Evolutionary conservation across 208 protist genomes (phyloP), one percentile per base, ranked within the genome.

Genomic region (Trypanosoma vivax): DNA sequence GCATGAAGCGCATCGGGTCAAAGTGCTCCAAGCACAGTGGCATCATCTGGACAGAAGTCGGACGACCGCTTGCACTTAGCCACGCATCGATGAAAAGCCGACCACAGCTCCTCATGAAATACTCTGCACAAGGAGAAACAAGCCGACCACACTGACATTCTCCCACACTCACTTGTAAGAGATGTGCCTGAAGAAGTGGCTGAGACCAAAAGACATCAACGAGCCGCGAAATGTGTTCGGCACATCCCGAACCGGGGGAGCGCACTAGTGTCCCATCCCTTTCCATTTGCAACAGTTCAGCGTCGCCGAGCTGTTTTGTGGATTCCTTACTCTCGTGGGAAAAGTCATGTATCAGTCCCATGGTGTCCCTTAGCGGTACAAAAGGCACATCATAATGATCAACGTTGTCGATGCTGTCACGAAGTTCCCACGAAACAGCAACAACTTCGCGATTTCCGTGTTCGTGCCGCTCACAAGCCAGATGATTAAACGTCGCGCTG

Each of bases 81-180:
- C 60, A 67, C 7, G 25, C 14, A 34, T 59, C 50, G 31, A 67
- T 29, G 10, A 31, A 50, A 38, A 53, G 23, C 23, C 60, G 41
- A 23, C 60, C 60, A 50, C 51, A 67, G 42, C 60, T 67, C 23
- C 28, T 33, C 5, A 60, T 27, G 42, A 42, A 67, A 33, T 67
- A 50, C 38, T 60, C 60, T 13, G 38, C 60, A 0, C 19, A 4
- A 16, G 31, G 24, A 27, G 35, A 27, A 13, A 21, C 23, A 3
- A 50, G n/a, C 11, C n/a, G 27, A 24, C 50, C 50, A 25, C 50
- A 59, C 0, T 53, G 13, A 24, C 45, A 34, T 3, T 59, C 51
- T 10, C n/a, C n/a, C n/a, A 2, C 10, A 13, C 50, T 52, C 4
- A 38, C 33, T 18, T 39, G 33, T 13, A 60, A 29, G n/a, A 60